Conservation (phyloP, 2,329 filamentous ascomycete species). For the Reticulascus tulasneorum region DNA sequence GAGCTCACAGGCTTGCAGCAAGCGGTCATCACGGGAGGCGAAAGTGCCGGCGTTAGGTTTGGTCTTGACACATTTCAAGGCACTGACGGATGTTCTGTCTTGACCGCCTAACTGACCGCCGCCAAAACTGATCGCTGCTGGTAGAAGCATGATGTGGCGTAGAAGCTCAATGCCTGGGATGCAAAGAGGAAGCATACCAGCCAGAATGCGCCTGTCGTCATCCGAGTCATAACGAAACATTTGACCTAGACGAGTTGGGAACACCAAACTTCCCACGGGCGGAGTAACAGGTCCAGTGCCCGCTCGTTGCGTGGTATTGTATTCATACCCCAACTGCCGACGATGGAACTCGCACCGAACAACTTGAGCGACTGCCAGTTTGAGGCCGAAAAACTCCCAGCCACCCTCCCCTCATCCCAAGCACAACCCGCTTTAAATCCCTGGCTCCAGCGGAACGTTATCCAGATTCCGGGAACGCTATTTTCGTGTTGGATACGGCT, state of each 20-base stretch:
- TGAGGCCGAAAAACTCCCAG: background rate
- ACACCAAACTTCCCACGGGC: background rate
- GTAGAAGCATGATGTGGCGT: no score
- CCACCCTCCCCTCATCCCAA: no score
- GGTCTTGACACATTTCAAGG: background rate
- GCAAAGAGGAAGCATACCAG: no score
- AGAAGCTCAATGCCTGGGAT: no score
- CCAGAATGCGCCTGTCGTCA: background rate
- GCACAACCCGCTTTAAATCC: background rate
- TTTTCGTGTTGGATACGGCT: conserved; percentile 1
- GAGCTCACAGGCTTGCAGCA: no score
- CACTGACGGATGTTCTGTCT: background rate
- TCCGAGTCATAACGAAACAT: conserved; percentile 5
- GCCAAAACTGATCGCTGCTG: background rate
- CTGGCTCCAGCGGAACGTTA: conserved; percentile 1
- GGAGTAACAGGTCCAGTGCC: background rate
- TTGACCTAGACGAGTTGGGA: no score
- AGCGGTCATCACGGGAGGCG: no score
- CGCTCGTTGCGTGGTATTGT: background rate
- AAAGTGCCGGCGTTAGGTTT: background rate
- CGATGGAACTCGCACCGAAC: background rate
- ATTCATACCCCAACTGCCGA: conserved; percentile 1
- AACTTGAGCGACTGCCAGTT: background rate
- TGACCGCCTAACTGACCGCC: background rate
- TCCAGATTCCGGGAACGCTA: conserved; percentile 6